phyloP scores from a whole-genome alignment of 2,329 filamentous ascomycete species.

The Thelonectria blattea region DNA sequence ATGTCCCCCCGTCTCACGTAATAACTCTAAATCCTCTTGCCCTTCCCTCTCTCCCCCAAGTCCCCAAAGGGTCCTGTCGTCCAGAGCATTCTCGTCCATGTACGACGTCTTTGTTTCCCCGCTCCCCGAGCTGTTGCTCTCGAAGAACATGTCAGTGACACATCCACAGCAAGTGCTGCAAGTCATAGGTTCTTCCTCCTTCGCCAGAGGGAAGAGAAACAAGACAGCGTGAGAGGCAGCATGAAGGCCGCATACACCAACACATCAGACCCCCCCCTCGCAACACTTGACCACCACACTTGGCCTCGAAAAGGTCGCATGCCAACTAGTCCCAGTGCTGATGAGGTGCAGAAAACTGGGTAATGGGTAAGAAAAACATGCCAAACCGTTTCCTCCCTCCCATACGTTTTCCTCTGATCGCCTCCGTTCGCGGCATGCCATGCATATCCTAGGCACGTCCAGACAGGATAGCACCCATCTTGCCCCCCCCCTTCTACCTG shows the following conservation, averaged over 20 bases:
- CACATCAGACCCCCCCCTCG: neutral
- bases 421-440: neutral
- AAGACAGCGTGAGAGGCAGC: constrained; percentile 8
- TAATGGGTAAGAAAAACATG: neutral
- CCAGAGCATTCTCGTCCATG: too few relatives aligned
- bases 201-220: neutral
- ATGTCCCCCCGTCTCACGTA: constrained; percentile 34
- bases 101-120: too few relatives aligned
- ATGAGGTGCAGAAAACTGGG: neutral
- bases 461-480: too few relatives aligned
- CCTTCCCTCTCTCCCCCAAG: neutral
- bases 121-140: too few relatives aligned
- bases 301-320: neutral
- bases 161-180: too few relatives aligned
- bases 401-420: neutral
- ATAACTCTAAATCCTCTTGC: constrained; percentile 34
- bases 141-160: too few relatives aligned
- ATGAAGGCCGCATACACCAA: constrained; percentile 4
- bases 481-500: too few relatives aligned
- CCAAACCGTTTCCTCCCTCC: neutral
- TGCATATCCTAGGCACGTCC: neutral
- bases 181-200: too few relatives aligned
- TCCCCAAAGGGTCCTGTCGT: too few relatives aligned
- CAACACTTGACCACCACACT: neutral
- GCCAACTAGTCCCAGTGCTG: neutral